Base-by-base conservation (phyloP, 768 basidiomycete genomes). In the Nidularia pulvinata region DNA sequence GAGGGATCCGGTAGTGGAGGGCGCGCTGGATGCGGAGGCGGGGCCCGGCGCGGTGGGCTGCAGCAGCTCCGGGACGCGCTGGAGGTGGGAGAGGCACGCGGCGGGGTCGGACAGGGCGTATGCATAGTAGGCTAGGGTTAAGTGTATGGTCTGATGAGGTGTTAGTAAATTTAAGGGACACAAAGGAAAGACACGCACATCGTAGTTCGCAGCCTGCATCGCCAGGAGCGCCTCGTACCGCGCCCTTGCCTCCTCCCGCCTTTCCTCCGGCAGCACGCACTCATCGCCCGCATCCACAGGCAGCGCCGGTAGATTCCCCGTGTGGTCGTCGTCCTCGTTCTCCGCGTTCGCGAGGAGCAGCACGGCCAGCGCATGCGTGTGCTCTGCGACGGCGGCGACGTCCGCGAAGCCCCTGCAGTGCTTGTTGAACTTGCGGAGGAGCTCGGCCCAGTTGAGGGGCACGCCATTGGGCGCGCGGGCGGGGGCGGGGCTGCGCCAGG, bases 401-500 rank as follows among this genome's bases (percentile, higher is more conserved):
- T 86, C 84, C 55, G 66, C 60, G 59, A 77, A 84, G 0, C 86
- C 85, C 5, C 67, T 68, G 61, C 86, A 88, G 59, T 95, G 93
- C 58, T 95, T 95, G 65, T 89, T 86, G 73, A 91, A 93, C 69
- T 95, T 95, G 58, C 90, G 81, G 39, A 94, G 69, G 10, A 94
- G 80, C 62, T 91, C 88, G 1, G 84, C 75, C 93, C 93, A 95
- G 9, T 85, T 72, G 13, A 94, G 66, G 4, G 67, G 59, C 0
- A 61, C 55, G 11, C 81, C 86, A 33, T 81, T 81, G 33, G 77
- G 78, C 0, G 81, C 70, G 58, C 79, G 88, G 4, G 86, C 88
- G 0, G 91, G 90, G 30, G 66, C 65, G 2, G 70, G 57, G 5
- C 86, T 72, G 11, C 82, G 70, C 93, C 93, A 95, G 58, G 82